A percentile compares a stretch with the other conserved stretches of the same genome.
Evolutionary conservation across 148 eudicot species (phyloP).

Genomic region (Rhododendron ferrugineum): DNA sequence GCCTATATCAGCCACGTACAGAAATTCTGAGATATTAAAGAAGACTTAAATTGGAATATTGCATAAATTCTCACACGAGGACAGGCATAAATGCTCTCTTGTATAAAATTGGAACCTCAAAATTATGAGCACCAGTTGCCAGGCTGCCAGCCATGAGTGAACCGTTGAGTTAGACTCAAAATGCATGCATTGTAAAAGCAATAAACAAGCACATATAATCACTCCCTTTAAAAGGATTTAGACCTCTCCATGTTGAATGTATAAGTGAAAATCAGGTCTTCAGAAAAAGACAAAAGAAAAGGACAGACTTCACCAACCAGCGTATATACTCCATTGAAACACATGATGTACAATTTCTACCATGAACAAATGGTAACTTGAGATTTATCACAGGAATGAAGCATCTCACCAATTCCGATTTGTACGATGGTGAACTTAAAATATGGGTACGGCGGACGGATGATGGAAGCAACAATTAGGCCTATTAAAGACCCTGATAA

Average conservation of each 20-base stretch:
- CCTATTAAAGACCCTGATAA: slow-evolving; percentile 85
- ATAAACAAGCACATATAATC: not conserved
- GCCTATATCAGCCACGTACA: not conserved
- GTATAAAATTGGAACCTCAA: not conserved
- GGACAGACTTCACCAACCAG: not conserved
- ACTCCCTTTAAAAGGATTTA: not conserved
- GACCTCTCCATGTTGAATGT: not conserved
- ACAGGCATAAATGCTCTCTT: not conserved
- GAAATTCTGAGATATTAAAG: not conserved
- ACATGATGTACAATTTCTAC: too few species aligned
- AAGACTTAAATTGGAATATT: not conserved
- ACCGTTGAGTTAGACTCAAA: not conserved
- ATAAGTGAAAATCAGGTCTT: not conserved
- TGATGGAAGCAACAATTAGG: slow-evolving; percentile 53
- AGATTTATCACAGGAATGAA: not conserved
- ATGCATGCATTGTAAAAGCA: not conserved
- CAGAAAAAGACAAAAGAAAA: not conserved
- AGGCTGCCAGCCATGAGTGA: not conserved
- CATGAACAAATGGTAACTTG: not conserved
- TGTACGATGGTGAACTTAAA: slow-evolving; percentile 87
- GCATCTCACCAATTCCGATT: slow-evolving; percentile 71
- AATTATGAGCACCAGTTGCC: not conserved
- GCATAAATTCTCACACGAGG: not conserved
- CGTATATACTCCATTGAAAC: not conserved
- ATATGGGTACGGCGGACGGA: slow-evolving; percentile 85